A percentile compares a stretch with the other conserved stretches of the same genome.
phyloP scores from a whole-genome alignment of 306 rosid species.

The Casuarina cunninghamiana region DNA sequence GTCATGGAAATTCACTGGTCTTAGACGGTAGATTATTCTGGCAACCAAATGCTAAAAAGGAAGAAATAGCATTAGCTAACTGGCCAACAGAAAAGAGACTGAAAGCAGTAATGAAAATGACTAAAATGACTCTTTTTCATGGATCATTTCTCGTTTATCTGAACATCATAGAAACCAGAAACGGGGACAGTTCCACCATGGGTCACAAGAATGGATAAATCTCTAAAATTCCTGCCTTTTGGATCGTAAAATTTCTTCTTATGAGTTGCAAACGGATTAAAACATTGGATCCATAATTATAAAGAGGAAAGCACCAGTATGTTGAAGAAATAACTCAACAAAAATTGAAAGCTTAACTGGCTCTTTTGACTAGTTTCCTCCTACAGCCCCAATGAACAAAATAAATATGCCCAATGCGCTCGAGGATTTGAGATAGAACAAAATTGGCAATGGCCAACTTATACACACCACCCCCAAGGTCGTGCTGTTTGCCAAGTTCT shows the following conservation, averaged over 20 bases:
- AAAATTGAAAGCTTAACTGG: not conserved
- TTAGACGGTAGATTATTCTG: not conserved
- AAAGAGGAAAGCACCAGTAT: not conserved
- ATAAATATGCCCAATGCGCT: too few species aligned
- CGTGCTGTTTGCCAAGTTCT: not conserved
- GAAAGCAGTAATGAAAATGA: too few species aligned
- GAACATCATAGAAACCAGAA: not conserved
- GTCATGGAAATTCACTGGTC: conserved; percentile 15
- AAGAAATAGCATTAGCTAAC: not conserved
- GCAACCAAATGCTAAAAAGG: not conserved
- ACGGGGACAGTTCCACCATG: not conserved
- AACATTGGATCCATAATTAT: not conserved
- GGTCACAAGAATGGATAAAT: not conserved
- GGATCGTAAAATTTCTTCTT: not conserved
- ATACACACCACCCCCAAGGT: not conserved
- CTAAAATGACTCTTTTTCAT: not conserved
- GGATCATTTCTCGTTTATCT: not conserved
- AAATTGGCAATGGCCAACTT: not conserved
- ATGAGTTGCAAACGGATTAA: not conserved
- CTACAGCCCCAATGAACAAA: too few species aligned
- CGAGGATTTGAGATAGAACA: not conserved
- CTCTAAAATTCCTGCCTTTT: not conserved
- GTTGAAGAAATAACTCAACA: not conserved
- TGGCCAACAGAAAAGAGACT: not conserved
- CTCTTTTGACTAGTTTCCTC: not conserved